A percentile compares a stretch with the other conserved stretches of the same genome.
Evolutionary conservation across 441 rosid genomes (phyloP).

Genomic region (Populus tomentosa): DNA sequence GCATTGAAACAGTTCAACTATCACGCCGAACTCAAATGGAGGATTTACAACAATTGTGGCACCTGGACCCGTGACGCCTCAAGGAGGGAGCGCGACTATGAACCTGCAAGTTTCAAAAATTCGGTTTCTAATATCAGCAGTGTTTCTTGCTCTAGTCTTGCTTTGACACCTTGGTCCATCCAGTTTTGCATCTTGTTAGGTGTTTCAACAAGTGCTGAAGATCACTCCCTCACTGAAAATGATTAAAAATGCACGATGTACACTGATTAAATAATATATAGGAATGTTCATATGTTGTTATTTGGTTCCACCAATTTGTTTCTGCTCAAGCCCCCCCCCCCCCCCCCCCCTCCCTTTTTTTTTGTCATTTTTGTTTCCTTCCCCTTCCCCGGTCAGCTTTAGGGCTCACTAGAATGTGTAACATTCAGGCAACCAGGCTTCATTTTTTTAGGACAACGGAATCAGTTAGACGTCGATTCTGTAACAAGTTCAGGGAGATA

Average conservation of each 20-base stretch:
- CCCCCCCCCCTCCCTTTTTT: not conserved
- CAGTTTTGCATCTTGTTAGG: not conserved
- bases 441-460: not conserved
- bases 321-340: not conserved
- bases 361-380: not conserved
- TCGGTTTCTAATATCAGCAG: constrained; percentile 26
- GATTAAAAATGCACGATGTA: not conserved
- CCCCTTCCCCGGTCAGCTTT: not conserved
- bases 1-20: constrained; percentile 41
- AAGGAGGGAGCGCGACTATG: constrained; percentile 39
- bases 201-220: not conserved
- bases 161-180: constrained; percentile 9
- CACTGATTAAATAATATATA: not conserved
- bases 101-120: constrained; percentile 26
- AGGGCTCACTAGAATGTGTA: not conserved
- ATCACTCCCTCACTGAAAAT: not conserved
- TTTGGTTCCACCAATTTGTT: not conserved
- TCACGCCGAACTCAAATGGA: constrained; percentile 28
- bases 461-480: not conserved
- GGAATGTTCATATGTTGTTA: not conserved
- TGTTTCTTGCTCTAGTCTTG: constrained; percentile 29
- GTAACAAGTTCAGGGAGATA: not conserved
- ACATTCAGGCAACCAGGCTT: not conserved
- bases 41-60: constrained; percentile 47
- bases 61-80: constrained; percentile 60